phyloP scores from a whole-genome alignment of 2,329 filamentous ascomycete genomes.

The Westerdykella sp. region DNA sequence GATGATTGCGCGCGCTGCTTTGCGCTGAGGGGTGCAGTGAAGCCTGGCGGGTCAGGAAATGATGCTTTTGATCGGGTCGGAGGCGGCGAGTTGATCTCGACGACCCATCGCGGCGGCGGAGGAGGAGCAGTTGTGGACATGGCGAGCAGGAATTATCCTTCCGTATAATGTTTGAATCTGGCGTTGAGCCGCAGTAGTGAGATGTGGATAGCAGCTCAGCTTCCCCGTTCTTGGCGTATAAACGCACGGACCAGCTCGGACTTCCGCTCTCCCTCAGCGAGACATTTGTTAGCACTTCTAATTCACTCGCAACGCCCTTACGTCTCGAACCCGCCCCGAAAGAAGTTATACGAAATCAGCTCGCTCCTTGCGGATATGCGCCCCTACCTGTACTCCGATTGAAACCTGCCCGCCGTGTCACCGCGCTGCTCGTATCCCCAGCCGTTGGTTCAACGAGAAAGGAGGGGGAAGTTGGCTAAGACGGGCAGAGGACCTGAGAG shows the following conservation, averaged over 20 bases:
- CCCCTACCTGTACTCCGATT: conserved; percentile 6
- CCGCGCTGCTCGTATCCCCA: conserved; percentile 11
- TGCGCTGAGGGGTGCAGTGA: conserved; percentile 48
- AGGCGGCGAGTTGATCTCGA: conserved; percentile 68
- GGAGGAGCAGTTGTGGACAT: conserved; percentile 24
- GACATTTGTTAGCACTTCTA: no score
- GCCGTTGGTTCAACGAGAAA: conserved; percentile 9
- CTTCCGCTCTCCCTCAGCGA: background rate
- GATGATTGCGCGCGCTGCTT: conserved; percentile 34
- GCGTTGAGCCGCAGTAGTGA: background rate
- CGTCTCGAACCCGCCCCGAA: background rate
- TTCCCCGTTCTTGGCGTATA: conserved; percentile 3
- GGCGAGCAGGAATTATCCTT: background rate
- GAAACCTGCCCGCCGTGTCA: conserved; percentile 6
- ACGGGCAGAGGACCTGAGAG: background rate
- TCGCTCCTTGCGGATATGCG: conserved; percentile 14
- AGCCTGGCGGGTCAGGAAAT: conserved; percentile 84
- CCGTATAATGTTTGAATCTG: background rate
- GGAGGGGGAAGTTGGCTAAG: conserved; percentile 19
- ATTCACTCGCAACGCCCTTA: background rate
- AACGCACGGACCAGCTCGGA: background rate
- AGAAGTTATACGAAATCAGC: background rate
- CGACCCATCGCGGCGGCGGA: conserved; percentile 70
- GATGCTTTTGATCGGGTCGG: conserved; percentile 58
- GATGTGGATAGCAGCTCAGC: conserved; percentile 1